Evolutionary conservation across 305 asterid species (phyloP).

Genomic region (Fraxinus albicans): DNA sequence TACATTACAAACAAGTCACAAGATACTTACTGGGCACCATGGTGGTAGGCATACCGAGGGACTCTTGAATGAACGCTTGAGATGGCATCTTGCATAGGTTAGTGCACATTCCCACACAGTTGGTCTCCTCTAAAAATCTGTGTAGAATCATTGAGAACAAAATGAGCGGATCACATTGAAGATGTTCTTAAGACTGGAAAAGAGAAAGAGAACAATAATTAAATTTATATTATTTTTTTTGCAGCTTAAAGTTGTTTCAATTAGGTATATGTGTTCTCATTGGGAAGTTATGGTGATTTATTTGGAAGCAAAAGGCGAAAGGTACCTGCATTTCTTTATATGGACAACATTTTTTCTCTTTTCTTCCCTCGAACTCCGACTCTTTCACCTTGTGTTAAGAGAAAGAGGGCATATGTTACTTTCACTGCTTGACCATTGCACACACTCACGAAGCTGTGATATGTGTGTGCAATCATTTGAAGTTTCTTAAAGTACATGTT

Average conservation of each 20-base stretch:
- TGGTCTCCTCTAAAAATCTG: slow-evolving; percentile 88
- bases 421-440: not conserved
- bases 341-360: slow-evolving; percentile 78
- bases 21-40: slow-evolving; percentile 89
- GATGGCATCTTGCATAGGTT: slow-evolving; percentile 92
- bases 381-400: slow-evolving; percentile 61
- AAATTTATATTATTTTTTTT: not conserved
- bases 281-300: not conserved
- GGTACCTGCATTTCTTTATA: slow-evolving; percentile 90
- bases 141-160: not conserved
- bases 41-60: slow-evolving; percentile 68
- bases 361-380: slow-evolving; percentile 60
- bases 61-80: slow-evolving; percentile 74
- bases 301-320: not conserved
- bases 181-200: not conserved
- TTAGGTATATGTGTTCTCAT: not conserved
- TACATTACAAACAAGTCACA: not conserved
- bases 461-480: not conserved
- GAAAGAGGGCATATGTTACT: not conserved
- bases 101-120: slow-evolving; percentile 95
- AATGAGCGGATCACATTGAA: not conserved
- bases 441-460: not conserved
- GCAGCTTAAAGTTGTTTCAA: not conserved
- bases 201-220: not conserved
- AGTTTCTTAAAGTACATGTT: no score